Base-by-base conservation (phyloP, 108 stramenopile genomes). In the Cyclotella sp. region DNA sequence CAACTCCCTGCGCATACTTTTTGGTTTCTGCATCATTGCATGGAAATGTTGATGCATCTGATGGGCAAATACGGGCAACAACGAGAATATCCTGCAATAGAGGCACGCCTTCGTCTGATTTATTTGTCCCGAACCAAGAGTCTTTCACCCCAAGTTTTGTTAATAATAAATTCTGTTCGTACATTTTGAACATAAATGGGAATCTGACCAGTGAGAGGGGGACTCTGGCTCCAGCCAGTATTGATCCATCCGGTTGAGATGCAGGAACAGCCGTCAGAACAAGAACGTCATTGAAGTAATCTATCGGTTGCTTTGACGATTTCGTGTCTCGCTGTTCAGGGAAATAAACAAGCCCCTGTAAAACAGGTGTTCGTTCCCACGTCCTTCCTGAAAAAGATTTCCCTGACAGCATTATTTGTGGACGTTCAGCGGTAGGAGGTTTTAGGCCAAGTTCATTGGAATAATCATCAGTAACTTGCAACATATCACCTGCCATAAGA, bases 261-360 rank as follows among this genome's bases (percentile, higher is more conserved):
- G 64, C 64, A 54, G 79, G 75, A 16, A 81, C 58, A 21, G 71
- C 84, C 52, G 84, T 85, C n/a, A 85, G 34, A 21, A 85, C 80
- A 21, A 85, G 58, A 34, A 79, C 41, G 53, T 84, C 83, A 55
- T 51, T 66, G 57, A 46, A 66, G 51, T 68, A 73, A 69, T 80
- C 66, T 52, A 63, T 26, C 9, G 43, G 58, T 71, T 42, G 57
- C 47, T 39, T 57, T 41, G 44, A 30, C n/a, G 34, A 26, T 21
- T 57, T 26, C 14, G 65, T 10, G 28, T 63, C 47, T 47, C 45
- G 29, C 29, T 53, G 57, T 63, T 77, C 75, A 42, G 67, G 63
- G 43, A 81, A 77, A 59, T 85, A 85, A 26, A 85, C 78, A 14
- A 84, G 53, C 26, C 83, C 83, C 51, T 84, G 78, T 16, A 84